Base-by-base conservation (phyloP, 345 rosid species). In the Diplotaxis tenuifolia region DNA sequence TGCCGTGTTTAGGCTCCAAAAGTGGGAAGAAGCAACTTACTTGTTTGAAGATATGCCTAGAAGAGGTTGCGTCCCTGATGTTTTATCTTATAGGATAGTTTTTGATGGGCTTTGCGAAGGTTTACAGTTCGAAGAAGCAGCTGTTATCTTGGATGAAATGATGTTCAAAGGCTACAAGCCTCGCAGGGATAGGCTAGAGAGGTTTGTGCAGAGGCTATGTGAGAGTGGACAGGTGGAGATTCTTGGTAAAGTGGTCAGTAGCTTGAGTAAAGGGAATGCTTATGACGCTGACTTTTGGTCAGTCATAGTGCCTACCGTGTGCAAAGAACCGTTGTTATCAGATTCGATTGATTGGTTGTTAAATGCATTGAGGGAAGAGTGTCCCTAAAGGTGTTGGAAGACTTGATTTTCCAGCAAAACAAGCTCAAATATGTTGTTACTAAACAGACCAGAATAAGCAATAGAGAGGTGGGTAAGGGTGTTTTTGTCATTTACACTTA, bases 41-140 rank as follows among this genome's bases (percentile, higher is more conserved):
- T 74, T 94, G 65, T 85, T 94, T 45, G 91, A 88, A 75, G 95
- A 88, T 70, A 88, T 94, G 95, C 96, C 95, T 1, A 75, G 95
- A 47, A 80, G 81, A 62, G 97, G 95, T 4, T 84, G 88, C 57
- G 25, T 25, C 61, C 96, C 95, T 34, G 95, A 94, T 84, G 78
- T 80, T 16, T 84, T 88, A 49, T 88, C 96, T 4, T 85, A 89
- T 68, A 84, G 98, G 68, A 82, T 88, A 73, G 73, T 91, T 56
- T 94, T 94, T 64, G 90, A 86, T 19, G 93, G 88, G 34, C 87
- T 94, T 57, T 78, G 87, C 4, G 72, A 79, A 20, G 80, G 68
- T 62, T 70, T 74, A 78, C 83, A 77, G 70, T 75, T 79, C 7
- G 68, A 84, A 78, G 94, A 87, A 71, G 97, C 95, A 5, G 71